Evolutionary conservation across 805 yeast genomes (phyloP).

Genomic region (Wickerhamomyces hampshirensis): DNA sequence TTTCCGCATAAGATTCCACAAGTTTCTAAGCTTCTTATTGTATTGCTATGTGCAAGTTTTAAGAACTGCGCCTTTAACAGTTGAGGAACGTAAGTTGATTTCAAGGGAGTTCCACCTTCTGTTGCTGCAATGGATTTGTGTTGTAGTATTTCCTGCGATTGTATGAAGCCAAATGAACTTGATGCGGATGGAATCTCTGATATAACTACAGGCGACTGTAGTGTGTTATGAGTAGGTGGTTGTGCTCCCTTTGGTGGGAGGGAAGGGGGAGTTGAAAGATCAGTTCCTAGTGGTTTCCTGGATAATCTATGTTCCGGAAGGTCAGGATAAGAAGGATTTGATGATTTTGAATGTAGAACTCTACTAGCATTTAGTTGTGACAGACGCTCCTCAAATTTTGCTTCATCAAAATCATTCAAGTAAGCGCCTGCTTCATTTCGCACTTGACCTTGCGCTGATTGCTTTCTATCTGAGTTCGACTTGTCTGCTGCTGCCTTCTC

Average conservation of each 20-base stretch:
- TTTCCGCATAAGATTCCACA: slow-evolving; percentile 66
- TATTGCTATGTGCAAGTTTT: slow-evolving; percentile 43
- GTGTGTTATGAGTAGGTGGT: not conserved
- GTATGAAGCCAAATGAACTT: not conserved
- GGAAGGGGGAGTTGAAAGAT: slow-evolving; percentile 3
- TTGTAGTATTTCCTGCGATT: slow-evolving; percentile 8
- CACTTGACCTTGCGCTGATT: not conserved
- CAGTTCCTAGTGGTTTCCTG: too few relatives aligned
- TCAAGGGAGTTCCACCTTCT: slow-evolving; percentile 52
- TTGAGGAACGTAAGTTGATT: slow-evolving; percentile 47
- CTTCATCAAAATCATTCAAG: slow-evolving; percentile 17
- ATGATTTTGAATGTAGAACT: slow-evolving; percentile 3
- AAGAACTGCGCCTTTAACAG: slow-evolving; percentile 40
- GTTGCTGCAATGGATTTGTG: slow-evolving; percentile 41
- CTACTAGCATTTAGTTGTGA: slow-evolving; percentile 12
- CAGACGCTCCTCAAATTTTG: slow-evolving; percentile 13
- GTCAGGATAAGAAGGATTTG: slow-evolving; percentile 13
- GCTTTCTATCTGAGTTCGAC: not conserved
- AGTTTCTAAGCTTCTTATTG: slow-evolving; percentile 49
- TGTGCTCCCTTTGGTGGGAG: slow-evolving; percentile 4
- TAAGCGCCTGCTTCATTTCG: slow-evolving; percentile 4
- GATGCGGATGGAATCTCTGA: slow-evolving; percentile 2
- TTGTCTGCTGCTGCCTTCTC: slow-evolving; percentile 11
- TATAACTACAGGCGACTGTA: slow-evolving; percentile 3
- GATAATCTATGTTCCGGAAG: slow-evolving; percentile 10